Percentiles rank a stretch among this genome's conserved stretches.
Conservation (phyloP, 2,329 filamentous ascomycete genomes). For the Hyphodiscus sp. region DNA sequence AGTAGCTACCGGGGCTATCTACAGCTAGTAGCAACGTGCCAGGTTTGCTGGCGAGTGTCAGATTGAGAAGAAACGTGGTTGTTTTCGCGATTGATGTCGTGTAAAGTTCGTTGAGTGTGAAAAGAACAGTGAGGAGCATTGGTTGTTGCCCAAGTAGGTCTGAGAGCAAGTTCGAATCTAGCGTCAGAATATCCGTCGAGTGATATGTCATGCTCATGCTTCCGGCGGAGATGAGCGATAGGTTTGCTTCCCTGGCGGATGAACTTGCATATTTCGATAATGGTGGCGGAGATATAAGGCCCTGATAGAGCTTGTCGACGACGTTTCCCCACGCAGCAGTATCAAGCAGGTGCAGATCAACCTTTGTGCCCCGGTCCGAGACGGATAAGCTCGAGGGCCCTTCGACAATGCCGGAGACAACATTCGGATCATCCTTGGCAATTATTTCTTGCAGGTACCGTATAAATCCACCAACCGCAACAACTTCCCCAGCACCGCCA, state of each 20-base stretch:
- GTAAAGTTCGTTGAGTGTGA: conserved; percentile 95
- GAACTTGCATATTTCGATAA: conserved; percentile 49
- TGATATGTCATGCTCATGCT: conserved; percentile 38
- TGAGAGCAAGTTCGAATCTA: conserved; percentile 33
- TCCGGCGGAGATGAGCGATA: conserved; percentile 35
- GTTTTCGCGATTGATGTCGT: conserved; percentile 65
- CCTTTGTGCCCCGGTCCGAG: conserved; percentile 1
- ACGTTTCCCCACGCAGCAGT: conserved; percentile 71
- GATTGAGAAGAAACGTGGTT: conserved; percentile 64
- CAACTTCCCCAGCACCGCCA: conserved; percentile 56
- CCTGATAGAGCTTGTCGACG: conserved; percentile 48
- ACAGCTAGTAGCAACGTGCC: conserved; percentile 75
- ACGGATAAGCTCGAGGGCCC: conserved; percentile 9
- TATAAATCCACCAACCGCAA: conserved; percentile 51
- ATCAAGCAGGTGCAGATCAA: conserved; percentile 63
- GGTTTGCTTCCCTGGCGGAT: conserved; percentile 38
- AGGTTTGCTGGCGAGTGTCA: conserved; percentile 51
- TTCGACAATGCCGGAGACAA: conserved; percentile 2
- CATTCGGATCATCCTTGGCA: conserved; percentile 4
- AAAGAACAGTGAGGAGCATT: conserved; percentile 73
- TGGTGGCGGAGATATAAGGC: conserved; percentile 45
- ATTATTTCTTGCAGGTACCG: conserved; percentile 29
- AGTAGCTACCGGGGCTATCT: conserved; percentile 91
- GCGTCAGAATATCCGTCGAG: conserved; percentile 43
- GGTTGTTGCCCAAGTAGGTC: conserved; percentile 30